Percentiles rank a stretch among this genome's conserved stretches.
These are phyloP conservation scores for Teunomyces tritomae DNA, from an alignment of 805 yeast species.

Conservation along the genomic window DNA sequence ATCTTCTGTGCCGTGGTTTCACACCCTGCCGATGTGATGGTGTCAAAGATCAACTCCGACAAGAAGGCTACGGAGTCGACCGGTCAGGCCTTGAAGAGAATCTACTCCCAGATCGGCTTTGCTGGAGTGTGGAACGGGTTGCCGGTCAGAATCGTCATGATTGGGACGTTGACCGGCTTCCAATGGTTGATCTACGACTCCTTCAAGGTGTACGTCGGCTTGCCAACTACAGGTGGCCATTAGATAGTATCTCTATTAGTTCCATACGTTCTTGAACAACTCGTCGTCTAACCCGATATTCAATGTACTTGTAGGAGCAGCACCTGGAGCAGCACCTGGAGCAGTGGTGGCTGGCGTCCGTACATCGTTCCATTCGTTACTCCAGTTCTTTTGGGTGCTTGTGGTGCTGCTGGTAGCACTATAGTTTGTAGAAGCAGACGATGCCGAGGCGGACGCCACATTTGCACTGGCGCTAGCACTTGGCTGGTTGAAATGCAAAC, in stretches of 20 bases:
- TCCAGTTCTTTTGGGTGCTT: constrained; percentile 16
- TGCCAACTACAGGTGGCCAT: constrained; percentile 84
- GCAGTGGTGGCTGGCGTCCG: constrained; percentile 11
- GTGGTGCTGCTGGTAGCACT: not conserved
- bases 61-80: constrained; percentile 62
- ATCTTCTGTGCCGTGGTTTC: constrained; percentile 93
- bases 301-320: constrained; percentile 10
- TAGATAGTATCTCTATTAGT: constrained; percentile 22
- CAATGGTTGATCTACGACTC: constrained; percentile 98
- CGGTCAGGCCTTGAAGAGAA: constrained; percentile 66
- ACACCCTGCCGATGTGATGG: constrained; percentile 99
- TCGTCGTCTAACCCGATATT: constrained; percentile 51
- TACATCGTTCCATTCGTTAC: constrained; percentile 36
- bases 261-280: constrained; percentile 69
- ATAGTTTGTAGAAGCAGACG: constrained; percentile 2
- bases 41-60: constrained; percentile 82
- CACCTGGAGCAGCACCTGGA: constrained; percentile 8
- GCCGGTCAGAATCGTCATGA: constrained; percentile 91
- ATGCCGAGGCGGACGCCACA: not conserved
- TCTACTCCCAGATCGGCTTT: constrained; percentile 83
- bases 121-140: constrained; percentile 93
- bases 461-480: not conserved
- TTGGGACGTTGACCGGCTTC: constrained; percentile 94
- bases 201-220: constrained; percentile 89
- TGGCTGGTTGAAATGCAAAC: constrained; percentile 15